phyloP scores from a whole-genome alignment of 1,284 basidiomycete species.

The Rhizoctonia solani region DNA sequence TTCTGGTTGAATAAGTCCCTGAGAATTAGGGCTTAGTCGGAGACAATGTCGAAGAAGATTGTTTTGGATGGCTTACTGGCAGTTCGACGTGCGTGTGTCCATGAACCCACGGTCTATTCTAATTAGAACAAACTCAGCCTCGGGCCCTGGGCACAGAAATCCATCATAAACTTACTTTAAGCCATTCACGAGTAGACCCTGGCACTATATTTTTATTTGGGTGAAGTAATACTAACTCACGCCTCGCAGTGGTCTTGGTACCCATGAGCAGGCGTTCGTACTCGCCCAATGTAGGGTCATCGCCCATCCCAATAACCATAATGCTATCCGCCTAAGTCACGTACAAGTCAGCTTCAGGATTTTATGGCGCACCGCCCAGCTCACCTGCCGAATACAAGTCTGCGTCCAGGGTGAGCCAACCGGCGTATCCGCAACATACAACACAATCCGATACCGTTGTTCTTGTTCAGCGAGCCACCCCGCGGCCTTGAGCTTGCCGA shows the following conservation, averaged over 20 bases:
- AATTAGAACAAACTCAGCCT: slow-evolving; percentile 32
- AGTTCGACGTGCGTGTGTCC: slow-evolving; percentile 91
- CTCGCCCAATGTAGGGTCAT: slow-evolving; percentile 85
- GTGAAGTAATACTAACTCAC: slow-evolving; percentile 94
- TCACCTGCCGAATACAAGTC: slow-evolving; percentile 89
- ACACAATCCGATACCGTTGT: slow-evolving; percentile 85
- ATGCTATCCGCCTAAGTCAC: slow-evolving; percentile 87
- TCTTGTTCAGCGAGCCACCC: slow-evolving; percentile 96
- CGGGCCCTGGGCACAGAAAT: background rate
- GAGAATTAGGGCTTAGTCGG: no score
- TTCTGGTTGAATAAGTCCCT: slow-evolving; percentile 3
- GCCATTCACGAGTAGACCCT: slow-evolving; percentile 94
- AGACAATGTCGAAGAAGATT: slow-evolving; percentile 37
- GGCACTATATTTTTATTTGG: slow-evolving; percentile 87
- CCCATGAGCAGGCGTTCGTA: slow-evolving; percentile 91
- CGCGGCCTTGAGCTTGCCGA: slow-evolving; percentile 92
- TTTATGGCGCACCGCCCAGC: no score
- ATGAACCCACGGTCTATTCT: slow-evolving; percentile 94
- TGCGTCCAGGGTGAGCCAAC: slow-evolving; percentile 96
- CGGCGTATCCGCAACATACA: slow-evolving; percentile 93
- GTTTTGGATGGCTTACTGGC: slow-evolving; percentile 58
- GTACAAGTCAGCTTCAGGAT: no score
- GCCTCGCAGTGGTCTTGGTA: slow-evolving; percentile 96
- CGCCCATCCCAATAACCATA: slow-evolving; percentile 93
- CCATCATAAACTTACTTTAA: slow-evolving; percentile 67